Conservation (phyloP, 1,139 yeast genomes). For the Suhomyces anneliseae region DNA sequence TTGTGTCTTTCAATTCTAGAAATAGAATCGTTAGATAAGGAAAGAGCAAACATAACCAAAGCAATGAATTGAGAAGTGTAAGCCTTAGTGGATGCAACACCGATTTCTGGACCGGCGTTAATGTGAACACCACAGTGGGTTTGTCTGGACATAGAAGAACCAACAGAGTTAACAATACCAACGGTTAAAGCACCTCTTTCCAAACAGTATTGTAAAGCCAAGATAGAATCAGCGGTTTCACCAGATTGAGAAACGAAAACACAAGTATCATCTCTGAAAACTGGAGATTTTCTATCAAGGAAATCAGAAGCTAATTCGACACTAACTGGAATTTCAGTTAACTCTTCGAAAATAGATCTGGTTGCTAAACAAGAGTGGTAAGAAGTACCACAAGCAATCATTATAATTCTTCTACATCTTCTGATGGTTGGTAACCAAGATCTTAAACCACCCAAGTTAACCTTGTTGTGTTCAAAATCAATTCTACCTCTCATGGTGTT, state of each 20-base stretch:
- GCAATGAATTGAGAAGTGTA: constrained; percentile 98
- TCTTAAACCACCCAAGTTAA: constrained; percentile 88
- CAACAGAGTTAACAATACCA: constrained; percentile 92
- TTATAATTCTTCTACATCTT: constrained; percentile 91
- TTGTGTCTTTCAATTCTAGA: constrained; percentile 73
- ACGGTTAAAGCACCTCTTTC: constrained; percentile 97
- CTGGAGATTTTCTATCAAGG: constrained; percentile 91
- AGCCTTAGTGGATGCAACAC: constrained; percentile 99
- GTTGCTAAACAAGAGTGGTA: constrained; percentile 98
- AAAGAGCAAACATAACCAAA: constrained; percentile 92
- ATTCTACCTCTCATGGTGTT: constrained; percentile 99
- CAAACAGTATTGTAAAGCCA: constrained; percentile 92
- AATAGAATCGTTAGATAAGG: constrained; percentile 87
- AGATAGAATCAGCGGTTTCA: constrained; percentile 98
- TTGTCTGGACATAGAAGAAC: constrained; percentile 91
- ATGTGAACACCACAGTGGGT: constrained; percentile 99
- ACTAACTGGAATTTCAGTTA: constrained; percentile 93
- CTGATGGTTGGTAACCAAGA: constrained; percentile 85
- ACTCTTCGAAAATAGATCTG: constrained; percentile 92
- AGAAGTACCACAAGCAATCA: constrained; percentile 99
- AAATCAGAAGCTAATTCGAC: constrained; percentile 98
- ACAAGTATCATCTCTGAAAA: constrained; percentile 97
- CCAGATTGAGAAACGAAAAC: constrained; percentile 98
- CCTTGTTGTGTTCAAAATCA: constrained; percentile 76
- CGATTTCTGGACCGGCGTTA: constrained; percentile 99